phyloP scores from a whole-genome alignment of 2,329 filamentous ascomycete genomes.

The Pyrenophora teres region DNA sequence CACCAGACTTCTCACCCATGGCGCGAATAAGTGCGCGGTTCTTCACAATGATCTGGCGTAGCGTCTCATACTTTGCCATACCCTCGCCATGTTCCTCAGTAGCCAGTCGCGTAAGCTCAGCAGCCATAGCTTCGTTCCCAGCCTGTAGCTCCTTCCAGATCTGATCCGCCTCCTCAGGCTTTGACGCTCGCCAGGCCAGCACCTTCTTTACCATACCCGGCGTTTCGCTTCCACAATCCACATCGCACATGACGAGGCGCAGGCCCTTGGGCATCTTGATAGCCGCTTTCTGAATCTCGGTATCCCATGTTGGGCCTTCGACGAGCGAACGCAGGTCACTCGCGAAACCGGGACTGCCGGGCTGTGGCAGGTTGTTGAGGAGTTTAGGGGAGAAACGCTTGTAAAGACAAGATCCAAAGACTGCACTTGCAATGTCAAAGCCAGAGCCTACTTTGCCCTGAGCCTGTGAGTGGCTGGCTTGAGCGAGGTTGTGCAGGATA shows the following conservation, averaged over 20 bases:
- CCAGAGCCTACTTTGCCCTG: constrained; percentile 96
- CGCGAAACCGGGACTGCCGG: constrained; percentile 69
- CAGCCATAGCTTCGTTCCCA: constrained; percentile 73
- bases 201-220: constrained; percentile 96
- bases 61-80: constrained; percentile 52
- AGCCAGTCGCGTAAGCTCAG: constrained; percentile 62
- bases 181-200: constrained; percentile 74
- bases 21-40: constrained; percentile 68
- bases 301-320: constrained; percentile 73
- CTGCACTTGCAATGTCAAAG: constrained; percentile 91
- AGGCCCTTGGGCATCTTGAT: constrained; percentile 74
- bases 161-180: constrained; percentile 65
- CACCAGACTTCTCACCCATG: constrained; percentile 75
- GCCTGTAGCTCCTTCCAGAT: constrained; percentile 78
- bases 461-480: constrained; percentile 91
- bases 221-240: constrained; percentile 90
- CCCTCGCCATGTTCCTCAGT: constrained; percentile 46
- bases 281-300: constrained; percentile 70
- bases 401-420: constrained; percentile 90
- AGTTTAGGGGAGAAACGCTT: constrained; percentile 85
- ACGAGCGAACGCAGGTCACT: constrained; percentile 68
- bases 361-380: constrained; percentile 68
- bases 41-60: constrained; percentile 57
- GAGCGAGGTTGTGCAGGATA: constrained; percentile 86
- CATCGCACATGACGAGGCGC: constrained; percentile 89